Evolutionary conservation across 2,329 filamentous ascomycete species (phyloP).

Genomic region (Diatrype stigma): DNA sequence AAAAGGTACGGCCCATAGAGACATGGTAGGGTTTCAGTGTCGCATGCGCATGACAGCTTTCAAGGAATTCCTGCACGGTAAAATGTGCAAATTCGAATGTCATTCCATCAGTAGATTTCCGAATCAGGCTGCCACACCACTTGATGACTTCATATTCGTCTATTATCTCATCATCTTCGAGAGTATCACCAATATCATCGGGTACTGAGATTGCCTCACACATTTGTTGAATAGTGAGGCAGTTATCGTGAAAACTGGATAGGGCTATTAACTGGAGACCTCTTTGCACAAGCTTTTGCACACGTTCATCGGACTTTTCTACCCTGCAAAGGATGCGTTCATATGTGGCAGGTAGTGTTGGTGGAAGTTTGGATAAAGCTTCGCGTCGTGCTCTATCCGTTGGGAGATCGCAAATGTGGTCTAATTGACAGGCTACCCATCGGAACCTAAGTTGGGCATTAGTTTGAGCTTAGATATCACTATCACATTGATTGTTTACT

Average conservation of each 20-base stretch:
- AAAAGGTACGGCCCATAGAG: no score
- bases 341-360: slow-evolving; percentile 12
- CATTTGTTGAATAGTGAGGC: neutral
- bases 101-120: slow-evolving; percentile 9
- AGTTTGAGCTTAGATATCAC: neutral
- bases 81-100: slow-evolving; percentile 17
- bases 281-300: slow-evolving; percentile 5
- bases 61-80: slow-evolving; percentile 15
- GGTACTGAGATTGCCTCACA: slow-evolving; percentile 3
- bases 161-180: neutral
- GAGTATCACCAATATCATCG: neutral
- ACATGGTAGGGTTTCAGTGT: no score
- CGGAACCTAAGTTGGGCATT: slow-evolving; percentile 7
- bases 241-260: no score
- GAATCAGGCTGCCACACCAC: slow-evolving; percentile 14
- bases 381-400: slow-evolving; percentile 10
- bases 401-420: slow-evolving; percentile 9
- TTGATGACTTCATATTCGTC: neutral
- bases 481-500: neutral
- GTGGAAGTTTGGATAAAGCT: slow-evolving; percentile 13
- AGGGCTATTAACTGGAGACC: slow-evolving; percentile 8
- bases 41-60: neutral
- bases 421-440: slow-evolving; percentile 17
- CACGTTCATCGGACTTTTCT: slow-evolving; percentile 4
- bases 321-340: slow-evolving; percentile 7